phyloP scores from a whole-genome alignment of 2,329 filamentous ascomycete species.

The Penicillium sp. region DNA sequence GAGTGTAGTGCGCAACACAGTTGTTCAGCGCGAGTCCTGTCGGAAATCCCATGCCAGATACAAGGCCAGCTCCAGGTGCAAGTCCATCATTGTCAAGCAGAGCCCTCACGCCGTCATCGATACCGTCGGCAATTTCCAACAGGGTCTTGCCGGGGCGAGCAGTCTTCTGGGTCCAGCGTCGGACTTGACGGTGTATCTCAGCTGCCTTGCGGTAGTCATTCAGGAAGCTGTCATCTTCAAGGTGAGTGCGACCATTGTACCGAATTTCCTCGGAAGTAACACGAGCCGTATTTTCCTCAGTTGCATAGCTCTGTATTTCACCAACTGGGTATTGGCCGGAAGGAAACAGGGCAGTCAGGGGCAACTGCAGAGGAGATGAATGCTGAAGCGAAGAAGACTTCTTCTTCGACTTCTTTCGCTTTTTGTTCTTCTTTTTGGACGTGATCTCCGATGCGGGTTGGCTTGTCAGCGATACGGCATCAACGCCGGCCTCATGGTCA shows the following conservation, averaged over 20 bases:
- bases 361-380: conserved; percentile 52
- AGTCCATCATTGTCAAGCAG: conserved; percentile 57
- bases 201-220: conserved; percentile 60
- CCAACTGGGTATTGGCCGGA: conserved; percentile 51
- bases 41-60: conserved; percentile 60
- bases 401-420: conserved; percentile 53
- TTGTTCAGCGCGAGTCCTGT: conserved; percentile 60
- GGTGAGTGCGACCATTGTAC: conserved; percentile 44
- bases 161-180: conserved; percentile 53
- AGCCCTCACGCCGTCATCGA: conserved; percentile 59
- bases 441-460: conserved; percentile 45
- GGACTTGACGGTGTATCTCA: conserved; percentile 60
- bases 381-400: conserved; percentile 45
- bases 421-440: conserved; percentile 34
- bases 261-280: conserved; percentile 54
- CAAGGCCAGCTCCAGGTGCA: conserved; percentile 55
- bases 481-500: conserved; percentile 23
- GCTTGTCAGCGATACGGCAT: conserved; percentile 25
- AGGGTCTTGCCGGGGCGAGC: conserved; percentile 57
- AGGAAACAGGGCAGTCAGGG: conserved; percentile 52
- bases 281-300: conserved; percentile 48
- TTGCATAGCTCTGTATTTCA: conserved; percentile 50
- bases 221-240: conserved; percentile 54
- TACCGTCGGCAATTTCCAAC: conserved; percentile 55
- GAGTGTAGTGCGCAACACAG: conserved; percentile 60